Evolutionary conservation across 2,329 filamentous ascomycete genomes (phyloP).

Genomic region (Cryphonectria japonica): DNA sequence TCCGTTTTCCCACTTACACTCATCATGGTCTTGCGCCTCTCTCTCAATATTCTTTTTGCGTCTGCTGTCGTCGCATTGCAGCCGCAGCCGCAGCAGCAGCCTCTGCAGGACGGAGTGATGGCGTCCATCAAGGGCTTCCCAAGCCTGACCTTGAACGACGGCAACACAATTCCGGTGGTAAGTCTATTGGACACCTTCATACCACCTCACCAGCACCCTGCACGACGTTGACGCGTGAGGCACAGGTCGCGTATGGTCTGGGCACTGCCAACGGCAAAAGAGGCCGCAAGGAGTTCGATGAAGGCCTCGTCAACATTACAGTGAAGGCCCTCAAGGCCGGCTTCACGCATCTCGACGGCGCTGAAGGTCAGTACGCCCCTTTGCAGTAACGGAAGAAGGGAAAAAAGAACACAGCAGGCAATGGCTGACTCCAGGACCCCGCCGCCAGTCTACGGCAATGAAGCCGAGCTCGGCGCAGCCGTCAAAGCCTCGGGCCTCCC

Average conservation of each 20-base stretch:
- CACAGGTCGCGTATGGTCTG: slow-evolving; percentile 23
- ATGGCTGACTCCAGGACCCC: not conserved
- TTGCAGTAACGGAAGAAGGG: not conserved
- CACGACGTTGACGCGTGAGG: not conserved
- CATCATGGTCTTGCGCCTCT: slow-evolving; percentile 1
- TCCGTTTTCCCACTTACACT: not conserved
- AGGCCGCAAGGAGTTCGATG: slow-evolving; percentile 22
- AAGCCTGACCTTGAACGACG: slow-evolving; percentile 24
- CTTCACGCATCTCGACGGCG: slow-evolving; percentile 28
- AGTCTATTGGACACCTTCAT: not conserved
- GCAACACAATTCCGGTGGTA: slow-evolving; percentile 19
- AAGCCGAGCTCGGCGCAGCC: slow-evolving; percentile 26
- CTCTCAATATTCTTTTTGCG: slow-evolving; percentile 10
- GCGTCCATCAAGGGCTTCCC: slow-evolving; percentile 17
- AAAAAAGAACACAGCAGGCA: not conserved
- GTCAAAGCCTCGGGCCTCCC: slow-evolving; percentile 18
- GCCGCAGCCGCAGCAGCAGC: slow-evolving; percentile 10
- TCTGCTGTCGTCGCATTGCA: slow-evolving; percentile 6
- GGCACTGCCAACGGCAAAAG: slow-evolving; percentile 23
- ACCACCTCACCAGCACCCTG: not conserved
- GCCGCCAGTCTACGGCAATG: slow-evolving; percentile 23
- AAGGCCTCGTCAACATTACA: slow-evolving; percentile 22
- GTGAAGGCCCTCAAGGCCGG: slow-evolving; percentile 22
- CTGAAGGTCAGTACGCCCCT: slow-evolving; percentile 13
- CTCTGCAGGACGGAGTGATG: slow-evolving; percentile 7